Conservation (phyloP, 2,329 filamentous ascomycete species). For the Periconia digitata region DNA sequence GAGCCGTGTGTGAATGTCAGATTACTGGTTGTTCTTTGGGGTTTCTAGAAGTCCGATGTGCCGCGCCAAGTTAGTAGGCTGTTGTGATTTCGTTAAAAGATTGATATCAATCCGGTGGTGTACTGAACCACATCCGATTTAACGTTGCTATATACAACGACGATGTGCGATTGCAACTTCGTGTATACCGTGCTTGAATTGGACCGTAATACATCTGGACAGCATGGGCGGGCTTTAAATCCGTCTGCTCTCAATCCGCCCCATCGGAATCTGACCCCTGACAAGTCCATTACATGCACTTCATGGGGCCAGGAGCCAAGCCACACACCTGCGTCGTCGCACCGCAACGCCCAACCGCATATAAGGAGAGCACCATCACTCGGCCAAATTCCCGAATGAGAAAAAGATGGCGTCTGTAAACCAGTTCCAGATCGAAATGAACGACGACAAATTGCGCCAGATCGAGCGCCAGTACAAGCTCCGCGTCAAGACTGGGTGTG, state of each 20-base stretch:
- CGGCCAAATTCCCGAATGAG: background rate
- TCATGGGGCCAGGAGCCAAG: background rate
- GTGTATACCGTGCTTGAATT: no score
- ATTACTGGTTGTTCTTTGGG: no score
- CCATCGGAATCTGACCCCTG: background rate
- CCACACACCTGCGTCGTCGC: background rate
- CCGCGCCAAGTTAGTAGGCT: no score
- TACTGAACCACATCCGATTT: no score
- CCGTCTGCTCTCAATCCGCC: background rate
- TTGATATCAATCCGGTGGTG: no score
- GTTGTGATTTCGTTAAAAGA: no score
- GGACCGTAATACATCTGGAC: no score
- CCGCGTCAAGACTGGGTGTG: slow-evolving; percentile 33
- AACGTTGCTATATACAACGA: no score
- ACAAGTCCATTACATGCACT: background rate
- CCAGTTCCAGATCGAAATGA: slow-evolving; percentile 15
- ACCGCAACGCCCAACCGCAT: background rate
- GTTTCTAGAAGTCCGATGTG: no score
- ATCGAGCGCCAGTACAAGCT: slow-evolving; percentile 32
- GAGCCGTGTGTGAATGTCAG: no score
- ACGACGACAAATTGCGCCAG: slow-evolving; percentile 25
- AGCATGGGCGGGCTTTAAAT: no score
- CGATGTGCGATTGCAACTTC: no score
- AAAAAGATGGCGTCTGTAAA: slow-evolving; percentile 1
- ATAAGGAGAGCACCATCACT: slow-evolving; percentile 5